Evolutionary conservation across 2,329 filamentous ascomycete genomes (phyloP), one percentile per base, ranked within the genome.

Genomic region (Fusarium sp.): DNA sequence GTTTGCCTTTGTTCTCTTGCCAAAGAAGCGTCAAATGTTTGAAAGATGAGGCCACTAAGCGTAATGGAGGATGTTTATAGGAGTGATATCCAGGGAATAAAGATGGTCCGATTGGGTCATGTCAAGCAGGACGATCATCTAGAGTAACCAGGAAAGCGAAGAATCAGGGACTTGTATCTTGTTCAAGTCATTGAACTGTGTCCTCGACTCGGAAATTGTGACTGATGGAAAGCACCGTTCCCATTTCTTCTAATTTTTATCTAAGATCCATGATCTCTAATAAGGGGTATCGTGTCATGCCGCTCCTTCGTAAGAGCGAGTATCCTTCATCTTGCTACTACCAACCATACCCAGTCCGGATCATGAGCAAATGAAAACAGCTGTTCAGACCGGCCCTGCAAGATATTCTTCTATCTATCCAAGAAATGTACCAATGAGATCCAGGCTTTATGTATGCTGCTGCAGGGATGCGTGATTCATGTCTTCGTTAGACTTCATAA

Each of bases 401-500:
- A 44, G 49, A 22, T 55, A 28, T 48, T 46, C 26, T 41, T 66
- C 68, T 59, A 48, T 54, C 62, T 72, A 58, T 65, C 43, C 67
- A 58, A 40, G 43, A 71, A 71, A 73, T 68, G 65, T 56, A 64
- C 62, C 56, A 48, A 65, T 46, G 41, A 62, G 55, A 73, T 71
- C 46, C 53, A 62, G 51, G 56, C 60, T 67, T 52, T 62, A 69
- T 69, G 61, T 65, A 62, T 55, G 55, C 49, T 68, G 33, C 49
- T 61, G 55, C 65, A 48, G 56, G 59, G 41, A 49, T 66, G 55
- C 33, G 40, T 56, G 39, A 49, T 62, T 68, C 65, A 39, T 68
- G 39, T 62, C 65, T 68, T 68, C 65, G 61, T 68, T 60, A 40
- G 43, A 68, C 51, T 62, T 68, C 65, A 61, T 73, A 45, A 73